phyloP scores from a whole-genome alignment of 306 rosid species.

The Psophocarpus tetragonolobus region DNA sequence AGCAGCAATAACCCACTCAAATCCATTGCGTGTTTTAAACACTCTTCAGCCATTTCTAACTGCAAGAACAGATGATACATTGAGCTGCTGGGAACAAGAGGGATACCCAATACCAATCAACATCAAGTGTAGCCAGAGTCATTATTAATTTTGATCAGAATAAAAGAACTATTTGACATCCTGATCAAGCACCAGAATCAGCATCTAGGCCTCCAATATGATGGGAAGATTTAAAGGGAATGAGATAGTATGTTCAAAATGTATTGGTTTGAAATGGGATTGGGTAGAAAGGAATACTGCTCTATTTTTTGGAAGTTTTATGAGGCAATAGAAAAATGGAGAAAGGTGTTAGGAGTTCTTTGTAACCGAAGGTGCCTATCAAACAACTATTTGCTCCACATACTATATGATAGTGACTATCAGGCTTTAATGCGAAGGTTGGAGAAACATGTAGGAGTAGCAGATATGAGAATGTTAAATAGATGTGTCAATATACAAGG shows the following conservation, averaged over 20 bases:
- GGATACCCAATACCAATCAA: slow-evolving; percentile 21
- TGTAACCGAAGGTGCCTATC: no score
- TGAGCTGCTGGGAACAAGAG: slow-evolving; percentile 31
- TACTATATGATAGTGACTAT: no score
- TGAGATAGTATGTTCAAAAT: not conserved
- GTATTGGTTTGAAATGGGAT: not conserved
- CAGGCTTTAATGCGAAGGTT: no score
- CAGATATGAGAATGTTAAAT: no score
- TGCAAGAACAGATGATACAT: slow-evolving; percentile 49
- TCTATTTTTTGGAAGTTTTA: not conserved
- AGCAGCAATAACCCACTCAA: slow-evolving; percentile 93
- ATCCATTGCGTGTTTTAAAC: slow-evolving; percentile 88
- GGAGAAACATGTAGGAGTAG: no score
- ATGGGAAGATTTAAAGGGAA: not conserved
- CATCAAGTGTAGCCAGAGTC: slow-evolving; percentile 6
- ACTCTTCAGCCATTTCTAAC: slow-evolving; percentile 99
- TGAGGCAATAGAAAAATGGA: slow-evolving; percentile 7
- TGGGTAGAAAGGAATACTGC: not conserved
- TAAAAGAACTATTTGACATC: slow-evolving; percentile 14
- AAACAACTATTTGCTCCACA: no score
- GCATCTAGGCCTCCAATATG: not conserved
- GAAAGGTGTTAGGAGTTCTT: no score
- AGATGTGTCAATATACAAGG: no score
- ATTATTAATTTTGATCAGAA: not conserved
- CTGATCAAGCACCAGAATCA: slow-evolving; percentile 18